Evolutionary conservation across 495 filamentous ascomycete species (phyloP).

Genomic region (Entonaema liquescens): DNA sequence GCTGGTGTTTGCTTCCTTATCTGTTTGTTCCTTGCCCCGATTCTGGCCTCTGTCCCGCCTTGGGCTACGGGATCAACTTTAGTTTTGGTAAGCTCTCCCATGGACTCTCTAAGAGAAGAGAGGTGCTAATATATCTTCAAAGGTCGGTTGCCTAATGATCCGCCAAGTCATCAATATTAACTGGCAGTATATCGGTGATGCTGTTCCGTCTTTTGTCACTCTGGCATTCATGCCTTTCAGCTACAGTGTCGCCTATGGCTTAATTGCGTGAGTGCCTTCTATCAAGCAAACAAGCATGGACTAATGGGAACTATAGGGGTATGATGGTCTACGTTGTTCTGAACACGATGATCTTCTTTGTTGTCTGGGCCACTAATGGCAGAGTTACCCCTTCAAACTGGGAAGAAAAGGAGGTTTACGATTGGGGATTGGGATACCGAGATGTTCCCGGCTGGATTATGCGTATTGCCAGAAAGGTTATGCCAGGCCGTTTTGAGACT

Average conservation of each 20-base stretch:
- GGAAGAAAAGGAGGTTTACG: conserved; percentile 79
- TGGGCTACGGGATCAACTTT: conserved; percentile 87
- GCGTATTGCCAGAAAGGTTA: conserved; percentile 26
- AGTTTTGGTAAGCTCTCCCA: conserved; percentile 65
- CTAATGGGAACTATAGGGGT: conserved; percentile 56
- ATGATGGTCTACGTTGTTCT: conserved; percentile 76
- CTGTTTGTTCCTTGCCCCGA: conserved; percentile 82
- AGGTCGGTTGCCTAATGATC: conserved; percentile 67
- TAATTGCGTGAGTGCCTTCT: conserved; percentile 66
- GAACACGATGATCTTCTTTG: conserved; percentile 68
- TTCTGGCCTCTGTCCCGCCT: conserved; percentile 82
- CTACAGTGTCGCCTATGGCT: conserved; percentile 80
- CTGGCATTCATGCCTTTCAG: conserved; percentile 84
- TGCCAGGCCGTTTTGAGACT: conserved; percentile 14
- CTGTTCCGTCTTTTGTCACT: conserved; percentile 81
- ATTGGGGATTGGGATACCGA: conserved; percentile 60
- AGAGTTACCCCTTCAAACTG: conserved; percentile 74
- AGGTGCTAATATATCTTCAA: conserved; percentile 21
- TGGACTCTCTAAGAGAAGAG: not conserved
- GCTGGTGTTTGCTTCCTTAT: conserved; percentile 80
- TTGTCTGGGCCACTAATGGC: conserved; percentile 63
- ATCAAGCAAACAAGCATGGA: not conserved
- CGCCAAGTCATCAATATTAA: conserved; percentile 63
- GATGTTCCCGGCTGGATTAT: conserved; percentile 48
- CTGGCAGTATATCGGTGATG: conserved; percentile 69